Base-by-base conservation (phyloP, 495 filamentous ascomycete genomes). In the Hyaloscypha finlandica region DNA sequence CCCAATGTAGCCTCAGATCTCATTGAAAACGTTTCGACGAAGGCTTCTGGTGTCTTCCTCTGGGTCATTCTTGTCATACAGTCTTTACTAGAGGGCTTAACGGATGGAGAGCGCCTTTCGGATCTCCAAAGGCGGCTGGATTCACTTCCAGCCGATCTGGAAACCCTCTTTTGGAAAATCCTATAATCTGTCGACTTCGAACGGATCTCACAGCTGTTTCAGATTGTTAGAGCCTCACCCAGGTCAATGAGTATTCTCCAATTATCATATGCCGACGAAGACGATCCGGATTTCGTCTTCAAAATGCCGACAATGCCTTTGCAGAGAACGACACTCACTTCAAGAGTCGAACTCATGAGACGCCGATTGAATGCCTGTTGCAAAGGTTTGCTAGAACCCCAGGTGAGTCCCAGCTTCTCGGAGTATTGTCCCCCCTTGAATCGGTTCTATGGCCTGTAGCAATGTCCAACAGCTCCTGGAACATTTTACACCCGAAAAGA, bases 41-140 rank as follows among this genome's bases (percentile, higher is more conserved):
- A 39, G 32, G 51, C 66, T 2, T 11, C 5, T n/a, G n/a, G n/a
- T n/a, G n/a, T n/a, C n/a, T n/a, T n/a, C n/a, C n/a, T n/a, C n/a
- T n/a, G n/a, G n/a, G 60, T 68, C n/a, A 16, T 3, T 8, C 35
- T 63, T 2, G 59, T 64, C 19, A 35, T 68, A 3, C 5, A n/a
- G 35, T 57, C 59, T 19, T 29, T 68, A 30, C 61, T 68, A 6
- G 8, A 37, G n/a, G 66, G 54, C 2, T 25, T 68, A 6, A 32
- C 1, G 22, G 31, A 63, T 59, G 5, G 20, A 12, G 51, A 68
- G 16, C 30, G 54, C 1, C 48, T 64, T 6, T 33, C 29, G 1
- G 60, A 64, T 32, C 52, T 63, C 9, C 20, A 59, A 29, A 37
- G 29, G 20, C 31, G 60, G 33, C 52, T 68, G 2, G 16, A 29